Evolutionary conservation across 331 rosid genomes (phyloP), one percentile per base, ranked within the genome.

Genomic region (Spiraea crenata): DNA sequence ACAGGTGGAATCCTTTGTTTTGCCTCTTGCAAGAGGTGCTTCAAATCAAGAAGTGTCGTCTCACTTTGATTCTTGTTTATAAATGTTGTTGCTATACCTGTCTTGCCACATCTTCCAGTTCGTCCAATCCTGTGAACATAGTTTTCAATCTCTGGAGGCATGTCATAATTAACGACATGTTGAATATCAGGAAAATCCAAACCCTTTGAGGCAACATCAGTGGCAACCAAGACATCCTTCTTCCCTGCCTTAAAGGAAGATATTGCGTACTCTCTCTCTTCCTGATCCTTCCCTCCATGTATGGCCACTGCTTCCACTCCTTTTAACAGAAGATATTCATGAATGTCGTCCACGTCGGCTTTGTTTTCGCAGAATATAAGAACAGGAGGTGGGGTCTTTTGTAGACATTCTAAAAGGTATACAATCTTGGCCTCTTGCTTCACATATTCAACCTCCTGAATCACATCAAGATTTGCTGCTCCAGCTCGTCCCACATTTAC

Each of bases 251-350:
- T 92, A 55, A 88, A 90, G 52, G 97, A 63, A 45, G 93, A 63
- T 68, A 93, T 93, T 37, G 98, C 90, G 58, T 88, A 85, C 81
- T 93, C 98, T 84, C 96, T 90, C 76, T 88, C 98, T 69, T 88
- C 98, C 82, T 93, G 98, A 85, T 90, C 97, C 78, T 93, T 93
- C 71, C 96, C 98, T 81, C 98, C 97, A 54, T 93, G 97, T 70
- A 93, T 76, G 62, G 98, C 93, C 84, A 93, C 96, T 16, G 92
- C 97, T 85, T 90, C 97, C 13, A 93, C 98, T 71, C 97, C 98
- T 85, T 93, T 93, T 76, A 90, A 75, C 67, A 93, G 97, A 44
- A 93, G 97, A 72, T 93, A 93, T 79, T 93, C 97, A 58, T 90
- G 98, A 74, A 93, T 90, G 72, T 92, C 97, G 59, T 92, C 98